A percentile compares a stretch with the other conserved stretches of the same genome.
Evolutionary conservation across 805 yeast genomes (phyloP).

Genomic region (Kluyveromyces nonfermentans): DNA sequence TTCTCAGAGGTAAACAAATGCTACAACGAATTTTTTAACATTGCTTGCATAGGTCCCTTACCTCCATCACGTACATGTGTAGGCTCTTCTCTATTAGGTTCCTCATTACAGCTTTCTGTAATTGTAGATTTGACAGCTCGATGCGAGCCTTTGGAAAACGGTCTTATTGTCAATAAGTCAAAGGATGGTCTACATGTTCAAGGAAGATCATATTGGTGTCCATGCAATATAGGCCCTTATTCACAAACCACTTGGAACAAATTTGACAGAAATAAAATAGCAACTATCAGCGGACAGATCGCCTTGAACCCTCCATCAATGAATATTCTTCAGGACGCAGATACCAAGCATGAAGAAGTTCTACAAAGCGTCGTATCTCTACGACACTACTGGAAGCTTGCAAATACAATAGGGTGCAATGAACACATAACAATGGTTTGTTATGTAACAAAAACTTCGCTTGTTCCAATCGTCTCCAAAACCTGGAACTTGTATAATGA

Average conservation of each 20-base stretch:
- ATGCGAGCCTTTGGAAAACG: conserved; percentile 1
- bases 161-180: conserved; percentile 9
- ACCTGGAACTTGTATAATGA: conserved; percentile 40
- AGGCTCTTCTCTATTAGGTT: conserved; percentile 40
- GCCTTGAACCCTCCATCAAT: conserved; percentile 70
- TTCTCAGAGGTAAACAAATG: conserved; percentile 54
- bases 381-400: conserved; percentile 64
- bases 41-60: conserved; percentile 33
- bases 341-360: conserved; percentile 3
- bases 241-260: conserved; percentile 61
- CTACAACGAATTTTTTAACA: conserved; percentile 47
- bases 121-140: conserved; percentile 30
- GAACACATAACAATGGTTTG: conserved; percentile 44
- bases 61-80: conserved; percentile 92
- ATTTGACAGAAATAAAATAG: conserved; percentile 40
- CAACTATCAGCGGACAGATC: conserved; percentile 81
- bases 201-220: conserved; percentile 96
- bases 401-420: conserved; percentile 40
- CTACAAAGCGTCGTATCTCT: conserved; percentile 47
- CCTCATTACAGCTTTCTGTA: conserved; percentile 47
- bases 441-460: conserved; percentile 35
- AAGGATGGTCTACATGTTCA: conserved; percentile 82
- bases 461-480: conserved; percentile 27
- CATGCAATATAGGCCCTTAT: conserved; percentile 95
- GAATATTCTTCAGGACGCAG: conserved; percentile 31